Percentiles rank a stretch among this genome's conserved stretches.
Conservation (phyloP, 306 rosid genomes). For the Cucumis hystrix region DNA sequence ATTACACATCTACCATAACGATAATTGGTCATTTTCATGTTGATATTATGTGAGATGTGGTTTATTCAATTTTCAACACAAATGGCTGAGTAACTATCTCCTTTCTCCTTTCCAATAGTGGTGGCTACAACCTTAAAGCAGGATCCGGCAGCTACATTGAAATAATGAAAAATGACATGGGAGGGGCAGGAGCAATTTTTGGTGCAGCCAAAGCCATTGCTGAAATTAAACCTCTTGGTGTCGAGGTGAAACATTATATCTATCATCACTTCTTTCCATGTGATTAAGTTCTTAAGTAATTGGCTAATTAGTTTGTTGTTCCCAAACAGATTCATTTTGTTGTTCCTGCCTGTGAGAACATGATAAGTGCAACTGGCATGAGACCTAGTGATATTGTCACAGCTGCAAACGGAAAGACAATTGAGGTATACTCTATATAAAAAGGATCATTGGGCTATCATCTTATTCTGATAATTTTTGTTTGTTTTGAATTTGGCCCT, state of each 20-base stretch:
- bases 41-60: background rate
- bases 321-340: constrained; percentile 81
- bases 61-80: background rate
- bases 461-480: no score
- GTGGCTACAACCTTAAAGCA: constrained; percentile 99
- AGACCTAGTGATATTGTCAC: constrained; percentile 95
- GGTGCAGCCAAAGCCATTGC: constrained; percentile 97
- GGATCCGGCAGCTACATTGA: constrained; percentile 83
- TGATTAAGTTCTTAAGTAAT: background rate
- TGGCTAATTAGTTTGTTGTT: background rate
- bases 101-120: constrained; percentile 33
- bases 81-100: background rate
- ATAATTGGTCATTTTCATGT: background rate
- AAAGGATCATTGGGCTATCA: no score
- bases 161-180: constrained; percentile 89
- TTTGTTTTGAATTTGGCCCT: no score
- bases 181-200: constrained; percentile 88
- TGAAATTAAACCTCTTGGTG: constrained; percentile 86
- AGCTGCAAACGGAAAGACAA: constrained; percentile 98
- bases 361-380: constrained; percentile 98
- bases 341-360: constrained; percentile 98
- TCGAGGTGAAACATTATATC: constrained; percentile 44
- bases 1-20: background rate
- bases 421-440: constrained; percentile 43
- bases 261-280: background rate